Conservation (phyloP, 805 yeast species). For the Hanseniaspora singularis region DNA sequence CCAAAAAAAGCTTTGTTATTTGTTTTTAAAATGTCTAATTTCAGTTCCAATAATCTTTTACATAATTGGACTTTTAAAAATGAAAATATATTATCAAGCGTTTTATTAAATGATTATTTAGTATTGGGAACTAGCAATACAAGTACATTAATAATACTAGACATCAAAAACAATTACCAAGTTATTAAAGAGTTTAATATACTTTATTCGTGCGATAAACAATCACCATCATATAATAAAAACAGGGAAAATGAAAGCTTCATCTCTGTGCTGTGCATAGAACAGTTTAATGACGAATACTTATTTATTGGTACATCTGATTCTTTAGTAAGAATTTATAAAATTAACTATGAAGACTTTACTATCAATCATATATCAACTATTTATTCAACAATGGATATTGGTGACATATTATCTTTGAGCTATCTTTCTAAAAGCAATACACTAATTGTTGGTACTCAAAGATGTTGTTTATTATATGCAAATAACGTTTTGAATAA, state of each 20-base stretch:
- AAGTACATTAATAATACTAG: conserved; percentile 8
- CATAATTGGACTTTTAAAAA: conserved; percentile 13
- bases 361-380: conserved; percentile 33
- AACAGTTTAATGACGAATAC: conserved; percentile 32
- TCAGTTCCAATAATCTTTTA: conserved; percentile 6
- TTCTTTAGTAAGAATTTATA: conserved; percentile 80
- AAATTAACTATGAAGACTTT: conserved; percentile 32
- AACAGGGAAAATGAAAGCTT: not conserved
- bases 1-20: too few species aligned
- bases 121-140: conserved; percentile 12
- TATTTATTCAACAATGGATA: conserved; percentile 71
- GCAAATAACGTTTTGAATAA: conserved; percentile 33
- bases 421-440: conserved; percentile 50
- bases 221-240: not conserved
- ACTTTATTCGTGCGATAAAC: too few species aligned
- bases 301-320: conserved; percentile 84
- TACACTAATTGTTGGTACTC: conserved; percentile 75
- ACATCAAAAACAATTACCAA: conserved; percentile 5
- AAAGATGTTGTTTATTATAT: conserved; percentile 79
- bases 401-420: conserved; percentile 85
- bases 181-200: conserved; percentile 2
- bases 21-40: too few species aligned
- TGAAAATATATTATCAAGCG: conserved; percentile 6
- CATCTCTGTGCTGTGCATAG: conserved; percentile 9
- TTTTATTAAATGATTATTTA: conserved; percentile 2